Evolutionary conservation across 257 asterid genomes (phyloP).

Genomic region (Thymus mandschuricus): DNA sequence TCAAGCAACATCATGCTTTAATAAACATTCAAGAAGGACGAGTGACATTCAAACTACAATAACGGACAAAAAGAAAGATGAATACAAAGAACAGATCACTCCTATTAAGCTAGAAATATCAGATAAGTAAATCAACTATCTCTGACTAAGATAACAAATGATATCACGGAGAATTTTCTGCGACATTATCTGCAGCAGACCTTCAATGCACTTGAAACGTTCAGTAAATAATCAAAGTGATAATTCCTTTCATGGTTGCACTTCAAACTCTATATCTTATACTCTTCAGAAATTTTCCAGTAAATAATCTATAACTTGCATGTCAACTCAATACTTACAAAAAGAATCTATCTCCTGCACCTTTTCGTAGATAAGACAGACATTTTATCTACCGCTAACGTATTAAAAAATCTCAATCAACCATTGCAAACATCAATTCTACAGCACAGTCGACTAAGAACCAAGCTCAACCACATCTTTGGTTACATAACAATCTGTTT

Average conservation of each 20-base stretch:
- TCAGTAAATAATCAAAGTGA: not conserved
- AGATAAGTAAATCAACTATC: constrained; percentile 9
- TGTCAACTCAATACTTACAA: not conserved
- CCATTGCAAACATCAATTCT: not conserved
- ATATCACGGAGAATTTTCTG: not conserved
- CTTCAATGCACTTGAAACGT: not conserved
- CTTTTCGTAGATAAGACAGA: not conserved
- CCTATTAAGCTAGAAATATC: not conserved
- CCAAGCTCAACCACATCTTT: not conserved
- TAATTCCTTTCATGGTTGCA: constrained; percentile 1
- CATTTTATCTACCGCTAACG: not conserved
- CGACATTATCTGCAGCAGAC: not conserved
- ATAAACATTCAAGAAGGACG: not conserved
- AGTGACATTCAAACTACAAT: not conserved
- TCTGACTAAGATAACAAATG: not conserved
- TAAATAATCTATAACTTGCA: constrained; percentile 5
- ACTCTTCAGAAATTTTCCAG: constrained; percentile 3
- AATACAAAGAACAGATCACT: constrained; percentile 6
- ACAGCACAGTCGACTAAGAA: constrained; percentile 8
- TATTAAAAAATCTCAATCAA: constrained; percentile 10
- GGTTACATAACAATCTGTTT: not conserved
- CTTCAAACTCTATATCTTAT: not conserved
- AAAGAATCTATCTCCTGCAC: not conserved
- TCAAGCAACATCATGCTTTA: constrained; percentile 8
- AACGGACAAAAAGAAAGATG: constrained; percentile 11